These are phyloP conservation scores for Cardiospermum halicacabum DNA, from an alignment of 345 rosid genomes.

Conservation along the genomic window DNA sequence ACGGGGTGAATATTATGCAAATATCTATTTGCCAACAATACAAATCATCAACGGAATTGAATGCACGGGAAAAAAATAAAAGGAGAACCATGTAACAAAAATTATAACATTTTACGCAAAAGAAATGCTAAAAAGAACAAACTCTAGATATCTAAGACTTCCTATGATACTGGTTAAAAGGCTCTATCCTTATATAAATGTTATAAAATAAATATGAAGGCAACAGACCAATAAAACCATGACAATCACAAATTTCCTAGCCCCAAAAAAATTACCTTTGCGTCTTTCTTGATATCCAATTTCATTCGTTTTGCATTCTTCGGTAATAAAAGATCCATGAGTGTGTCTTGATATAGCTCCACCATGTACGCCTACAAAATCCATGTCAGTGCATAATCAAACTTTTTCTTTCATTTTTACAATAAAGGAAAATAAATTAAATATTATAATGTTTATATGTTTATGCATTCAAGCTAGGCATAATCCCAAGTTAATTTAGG, in stretches of 20 bases:
- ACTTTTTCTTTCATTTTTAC: background rate
- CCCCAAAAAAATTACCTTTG: conserved; percentile 46
- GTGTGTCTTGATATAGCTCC: conserved; percentile 92
- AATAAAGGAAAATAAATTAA: background rate
- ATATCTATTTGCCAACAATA: background rate
- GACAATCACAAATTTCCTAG: background rate
- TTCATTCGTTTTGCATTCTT: conserved; percentile 63
- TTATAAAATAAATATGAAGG: background rate
- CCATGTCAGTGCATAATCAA: conserved; percentile 4
- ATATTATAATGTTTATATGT: too few species aligned
- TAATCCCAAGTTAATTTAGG: too few species aligned
- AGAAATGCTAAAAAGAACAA: too few species aligned
- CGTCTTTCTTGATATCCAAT: conserved; percentile 91
- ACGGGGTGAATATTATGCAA: conserved; percentile 10
- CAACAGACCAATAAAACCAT: background rate
- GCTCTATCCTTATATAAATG: background rate
- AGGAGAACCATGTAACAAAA: too few species aligned
- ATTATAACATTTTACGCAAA: too few species aligned
- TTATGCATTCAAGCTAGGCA: too few species aligned
- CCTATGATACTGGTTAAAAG: background rate
- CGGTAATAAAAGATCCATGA: conserved; percentile 76
- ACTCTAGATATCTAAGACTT: background rate
- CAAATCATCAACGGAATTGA: background rate
- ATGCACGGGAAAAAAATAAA: too few species aligned
- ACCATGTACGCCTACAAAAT: conserved; percentile 82